Conservation (phyloP, 495 filamentous ascomycete genomes). For the Talaromyces liani region DNA sequence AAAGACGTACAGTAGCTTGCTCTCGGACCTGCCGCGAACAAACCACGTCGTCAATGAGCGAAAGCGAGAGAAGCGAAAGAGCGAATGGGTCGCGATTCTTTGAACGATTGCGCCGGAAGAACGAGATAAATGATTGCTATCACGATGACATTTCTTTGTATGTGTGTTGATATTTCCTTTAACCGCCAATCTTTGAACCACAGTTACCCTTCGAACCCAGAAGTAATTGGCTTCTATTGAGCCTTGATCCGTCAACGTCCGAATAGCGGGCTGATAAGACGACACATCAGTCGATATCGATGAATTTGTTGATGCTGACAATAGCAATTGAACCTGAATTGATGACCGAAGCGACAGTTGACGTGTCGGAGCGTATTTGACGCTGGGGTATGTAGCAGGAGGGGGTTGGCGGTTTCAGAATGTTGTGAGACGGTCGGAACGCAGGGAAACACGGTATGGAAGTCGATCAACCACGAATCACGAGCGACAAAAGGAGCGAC, state of each 20-base stretch:
- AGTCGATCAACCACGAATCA: not conserved
- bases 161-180: not conserved
- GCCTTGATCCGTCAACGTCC: not conserved
- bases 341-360: not conserved
- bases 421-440: conserved; percentile 2
- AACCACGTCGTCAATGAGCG: not conserved
- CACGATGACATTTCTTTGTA: not conserved
- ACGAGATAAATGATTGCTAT: not conserved
- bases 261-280: not conserved
- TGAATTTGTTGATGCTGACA: not conserved
- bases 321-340: not conserved
- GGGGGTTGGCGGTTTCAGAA: conserved; percentile 9
- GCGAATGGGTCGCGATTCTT: not conserved
- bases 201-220: not conserved
- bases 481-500: not conserved
- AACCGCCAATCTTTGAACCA: not conserved
- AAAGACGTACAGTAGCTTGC: conserved; percentile 4
- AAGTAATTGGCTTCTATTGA: not conserved
- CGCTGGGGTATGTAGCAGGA: not conserved
- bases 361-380: not conserved
- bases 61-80: not conserved
- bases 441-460: not conserved
- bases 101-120: not conserved
- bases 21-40: conserved; percentile 10
- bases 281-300: not conserved